phyloP scores from a whole-genome alignment of 352 stramenopile species.

The Pythium vanterpoolii region DNA sequence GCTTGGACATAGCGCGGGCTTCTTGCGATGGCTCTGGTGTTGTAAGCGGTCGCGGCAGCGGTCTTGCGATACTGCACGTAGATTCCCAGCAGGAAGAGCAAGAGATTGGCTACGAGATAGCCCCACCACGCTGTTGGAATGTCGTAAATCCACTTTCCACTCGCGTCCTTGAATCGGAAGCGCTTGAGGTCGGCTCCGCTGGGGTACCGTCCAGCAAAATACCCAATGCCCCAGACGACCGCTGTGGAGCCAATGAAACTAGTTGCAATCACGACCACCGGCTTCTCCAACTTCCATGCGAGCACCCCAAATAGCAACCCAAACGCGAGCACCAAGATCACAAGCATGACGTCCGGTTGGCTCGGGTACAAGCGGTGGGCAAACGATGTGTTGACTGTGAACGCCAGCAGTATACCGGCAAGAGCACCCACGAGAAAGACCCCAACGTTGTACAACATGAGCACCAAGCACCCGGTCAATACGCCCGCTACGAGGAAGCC shows the following conservation, averaged over 20 bases:
- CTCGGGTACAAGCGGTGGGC: conserved; percentile 31
- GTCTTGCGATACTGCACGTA: conserved; percentile 34
- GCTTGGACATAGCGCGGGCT: conserved; percentile 20
- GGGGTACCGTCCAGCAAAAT: conserved; percentile 56
- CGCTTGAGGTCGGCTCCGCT: conserved; percentile 43
- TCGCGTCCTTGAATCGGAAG: conserved; percentile 26
- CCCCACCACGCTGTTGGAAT: conserved; percentile 36
- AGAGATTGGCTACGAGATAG: conserved; percentile 29
- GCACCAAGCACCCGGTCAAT: conserved; percentile 29
- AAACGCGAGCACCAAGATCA: conserved; percentile 42
- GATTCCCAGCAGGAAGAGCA: conserved; percentile 26
- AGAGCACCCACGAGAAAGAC: conserved; percentile 42
- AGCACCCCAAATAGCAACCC: conserved; percentile 36
- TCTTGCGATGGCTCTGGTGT: background rate
- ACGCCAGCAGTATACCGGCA: conserved; percentile 38
- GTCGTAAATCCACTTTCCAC: conserved; percentile 24
- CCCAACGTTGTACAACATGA: conserved; percentile 45
- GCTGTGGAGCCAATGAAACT: conserved; percentile 43
- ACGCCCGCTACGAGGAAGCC: conserved; percentile 40
- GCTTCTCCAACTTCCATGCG: conserved; percentile 47
- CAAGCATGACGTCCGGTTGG: conserved; percentile 42
- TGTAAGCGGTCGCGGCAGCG: background rate
- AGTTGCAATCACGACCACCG: conserved; percentile 51
- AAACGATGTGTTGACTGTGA: conserved; percentile 49
- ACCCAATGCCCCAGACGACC: conserved; percentile 45